Evolutionary conservation across 2,329 filamentous ascomycete genomes (phyloP).

Genomic region (Ramichloridium luteum): DNA sequence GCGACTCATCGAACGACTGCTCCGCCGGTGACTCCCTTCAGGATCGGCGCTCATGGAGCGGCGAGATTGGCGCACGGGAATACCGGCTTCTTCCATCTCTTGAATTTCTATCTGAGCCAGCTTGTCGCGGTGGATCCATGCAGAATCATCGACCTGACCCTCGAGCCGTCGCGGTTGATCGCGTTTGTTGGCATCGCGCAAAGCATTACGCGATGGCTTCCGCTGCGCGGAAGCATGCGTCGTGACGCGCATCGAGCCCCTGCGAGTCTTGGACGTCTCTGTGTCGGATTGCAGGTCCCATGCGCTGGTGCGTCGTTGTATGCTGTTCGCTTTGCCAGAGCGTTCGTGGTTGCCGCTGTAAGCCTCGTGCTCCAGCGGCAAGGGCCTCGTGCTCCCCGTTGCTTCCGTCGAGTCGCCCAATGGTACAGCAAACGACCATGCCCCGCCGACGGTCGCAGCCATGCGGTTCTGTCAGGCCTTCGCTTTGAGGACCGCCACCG

Average conservation of each 20-base stretch:
- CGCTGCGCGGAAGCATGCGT: conserved; percentile 13
- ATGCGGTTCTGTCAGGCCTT: no score
- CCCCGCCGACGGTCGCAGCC: conserved; percentile 10
- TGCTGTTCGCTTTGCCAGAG: conserved; percentile 5
- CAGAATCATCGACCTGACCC: conserved; percentile 42
- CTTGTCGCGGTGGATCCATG: conserved; percentile 82
- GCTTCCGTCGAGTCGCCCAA: conserved; percentile 10
- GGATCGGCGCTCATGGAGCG: conserved; percentile 34
- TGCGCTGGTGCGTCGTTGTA: conserved; percentile 10
- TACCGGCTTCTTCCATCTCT: conserved; percentile 67
- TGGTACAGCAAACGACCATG: conserved; percentile 15
- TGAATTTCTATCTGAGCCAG: conserved; percentile 68
- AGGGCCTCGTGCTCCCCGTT: conserved; percentile 12
- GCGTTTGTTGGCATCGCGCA: conserved; percentile 12
- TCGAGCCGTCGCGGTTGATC: conserved; percentile 1
- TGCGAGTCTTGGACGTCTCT: conserved; percentile 15
- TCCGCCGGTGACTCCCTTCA: conserved; percentile 30
- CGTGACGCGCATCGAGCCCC: conserved; percentile 13
- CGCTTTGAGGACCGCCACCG: no score
- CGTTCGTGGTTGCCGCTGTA: conserved; percentile 1
- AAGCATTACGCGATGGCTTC: conserved; percentile 18
- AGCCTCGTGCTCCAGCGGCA: neutral
- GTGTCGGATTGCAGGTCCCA: conserved; percentile 18
- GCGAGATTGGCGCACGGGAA: conserved; percentile 44
- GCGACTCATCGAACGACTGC: conserved; percentile 25